Percentiles rank a stretch among this genome's conserved stretches.
Evolutionary conservation across 2,329 filamentous ascomycete genomes (phyloP).

Genomic region (Atkinsonella texensis): DNA sequence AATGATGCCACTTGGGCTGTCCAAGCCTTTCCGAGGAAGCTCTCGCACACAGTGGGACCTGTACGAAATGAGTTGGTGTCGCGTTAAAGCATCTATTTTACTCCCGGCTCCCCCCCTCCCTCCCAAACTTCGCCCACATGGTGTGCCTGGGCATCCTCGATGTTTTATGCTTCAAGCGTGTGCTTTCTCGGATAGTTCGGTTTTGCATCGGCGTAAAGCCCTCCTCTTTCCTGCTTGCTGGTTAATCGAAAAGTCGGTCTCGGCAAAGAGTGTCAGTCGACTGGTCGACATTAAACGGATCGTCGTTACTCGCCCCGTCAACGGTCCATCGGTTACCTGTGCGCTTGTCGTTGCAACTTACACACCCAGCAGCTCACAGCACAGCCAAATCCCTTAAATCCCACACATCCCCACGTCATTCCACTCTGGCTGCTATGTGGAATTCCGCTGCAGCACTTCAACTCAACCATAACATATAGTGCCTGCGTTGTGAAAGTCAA

Average conservation of each 20-base stretch:
- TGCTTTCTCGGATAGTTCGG: conserved; percentile 4
- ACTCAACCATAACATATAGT: background rate
- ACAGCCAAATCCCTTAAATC: background rate
- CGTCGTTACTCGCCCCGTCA: background rate
- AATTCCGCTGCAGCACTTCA: background rate
- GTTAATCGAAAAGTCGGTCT: background rate
- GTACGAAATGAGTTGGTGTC: background rate
- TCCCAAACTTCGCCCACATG: background rate
- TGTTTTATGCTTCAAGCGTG: background rate
- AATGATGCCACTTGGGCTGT: conserved; percentile 1
- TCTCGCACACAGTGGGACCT: background rate
- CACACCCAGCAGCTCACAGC: background rate
- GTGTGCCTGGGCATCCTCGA: background rate
- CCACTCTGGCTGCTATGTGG: background rate
- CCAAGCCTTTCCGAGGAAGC: background rate
- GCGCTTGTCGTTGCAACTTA: conserved; percentile 1
- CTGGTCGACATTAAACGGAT: background rate
- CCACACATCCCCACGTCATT: background rate
- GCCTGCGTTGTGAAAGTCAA: background rate
- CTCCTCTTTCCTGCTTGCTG: background rate
- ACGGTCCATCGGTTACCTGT: background rate
- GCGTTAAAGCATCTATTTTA: background rate
- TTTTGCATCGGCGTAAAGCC: conserved; percentile 2
- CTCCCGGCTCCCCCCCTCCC: background rate
- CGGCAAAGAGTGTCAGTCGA: background rate